phyloP scores from a whole-genome alignment of 306 rosid genomes.

The Fragaria iinumae region DNA sequence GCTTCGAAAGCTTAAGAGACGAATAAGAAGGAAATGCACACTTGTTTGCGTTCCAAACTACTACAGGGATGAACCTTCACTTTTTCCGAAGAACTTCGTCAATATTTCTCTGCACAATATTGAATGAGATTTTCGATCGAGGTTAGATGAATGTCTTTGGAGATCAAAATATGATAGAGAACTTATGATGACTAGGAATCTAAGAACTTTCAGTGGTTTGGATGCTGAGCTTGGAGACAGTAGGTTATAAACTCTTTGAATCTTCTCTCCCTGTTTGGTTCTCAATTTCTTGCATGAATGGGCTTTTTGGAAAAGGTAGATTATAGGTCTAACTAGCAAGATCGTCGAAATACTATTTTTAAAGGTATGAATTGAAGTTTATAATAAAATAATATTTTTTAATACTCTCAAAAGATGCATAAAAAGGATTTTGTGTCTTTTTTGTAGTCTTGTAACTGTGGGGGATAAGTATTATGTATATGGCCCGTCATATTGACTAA shows the following conservation, averaged over 20 bases:
- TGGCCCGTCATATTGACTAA: neutral
- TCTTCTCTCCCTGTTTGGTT: no score
- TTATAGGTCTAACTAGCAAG: no score
- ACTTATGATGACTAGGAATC: neutral
- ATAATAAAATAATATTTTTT: no score
- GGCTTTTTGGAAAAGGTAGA: no score
- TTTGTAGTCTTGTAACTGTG: no score
- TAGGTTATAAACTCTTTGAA: no score
- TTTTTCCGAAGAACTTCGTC: neutral
- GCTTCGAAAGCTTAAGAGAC: neutral
- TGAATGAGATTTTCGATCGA: neutral
- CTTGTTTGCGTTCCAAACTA: neutral
- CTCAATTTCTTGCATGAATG: no score
- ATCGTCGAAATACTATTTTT: no score
- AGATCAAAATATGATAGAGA: neutral
- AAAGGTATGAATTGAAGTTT: no score
- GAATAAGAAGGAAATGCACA: neutral
- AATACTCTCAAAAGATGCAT: no score
- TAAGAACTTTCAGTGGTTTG: neutral
- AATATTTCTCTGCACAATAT: neutral
- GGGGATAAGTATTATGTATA: neutral
- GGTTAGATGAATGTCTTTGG: neutral
- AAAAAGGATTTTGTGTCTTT: no score
- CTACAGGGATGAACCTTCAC: neutral
- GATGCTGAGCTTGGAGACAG: neutral